Base-by-base conservation (phyloP, 2,329 filamentous ascomycete genomes). In the Phialocephala sp. region DNA sequence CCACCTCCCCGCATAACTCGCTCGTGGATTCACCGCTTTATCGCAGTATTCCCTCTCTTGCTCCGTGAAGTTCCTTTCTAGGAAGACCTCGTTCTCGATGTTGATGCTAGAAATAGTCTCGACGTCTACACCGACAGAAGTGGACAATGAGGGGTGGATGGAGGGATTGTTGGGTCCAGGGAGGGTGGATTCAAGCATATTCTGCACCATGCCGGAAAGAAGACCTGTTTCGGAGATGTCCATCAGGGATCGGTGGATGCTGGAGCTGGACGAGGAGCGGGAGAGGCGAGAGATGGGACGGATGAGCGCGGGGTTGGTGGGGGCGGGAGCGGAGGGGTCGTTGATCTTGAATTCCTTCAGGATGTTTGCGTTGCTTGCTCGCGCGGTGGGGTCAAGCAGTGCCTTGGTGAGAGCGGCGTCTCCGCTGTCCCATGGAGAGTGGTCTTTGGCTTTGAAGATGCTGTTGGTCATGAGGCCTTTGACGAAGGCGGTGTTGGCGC, bases 1-100 rank as follows among this genome's bases (percentile, higher is more conserved):
- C 94, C 94, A 98, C 71, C 92, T 87, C 58, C 94, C 94, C 2
- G 93, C 92, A 80, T 97, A 97, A 63, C 92, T 94, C 71, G 93
- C 92, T 76, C 92, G 91, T 0, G 92, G 91, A 76, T 86, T 52
- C 12, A 90, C 3, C 92, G 82, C 8, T 91, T 89, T 75, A 89
- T 87, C 69, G 85, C 85, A 82, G 94, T 97, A 83, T 97, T 27
- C 24, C 4, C 50, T 72, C 93, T 98, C 94, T 57, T 84, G 81
- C 20, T 82, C 78, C 0, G 94, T 97, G 79, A 97, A 98, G 81
- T 98, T 98, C 73, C 94, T 90, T 81, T 94, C 87, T 57, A 98
- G 80, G 76, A 98, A 97, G 0, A 91, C 97, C 59, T 94, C 91
- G 75, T 97, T 97, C 12, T 59, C n/a, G 36, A 32, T 43, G 37